Conservation (phyloP, 140 eudicot genomes). For the Cichorium intybus region DNA sequence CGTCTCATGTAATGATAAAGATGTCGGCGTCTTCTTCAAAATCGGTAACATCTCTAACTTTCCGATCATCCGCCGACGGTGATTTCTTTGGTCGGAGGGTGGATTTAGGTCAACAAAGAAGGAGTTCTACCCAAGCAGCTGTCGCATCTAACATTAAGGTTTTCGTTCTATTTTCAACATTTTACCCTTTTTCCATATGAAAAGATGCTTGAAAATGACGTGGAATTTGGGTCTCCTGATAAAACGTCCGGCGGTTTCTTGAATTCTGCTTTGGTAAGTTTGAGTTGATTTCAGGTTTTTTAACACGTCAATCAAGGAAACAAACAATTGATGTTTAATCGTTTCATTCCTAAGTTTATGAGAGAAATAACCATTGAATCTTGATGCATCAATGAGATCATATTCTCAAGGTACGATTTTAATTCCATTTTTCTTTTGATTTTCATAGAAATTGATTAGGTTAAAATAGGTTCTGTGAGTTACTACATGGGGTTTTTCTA, state of each 20-base stretch:
- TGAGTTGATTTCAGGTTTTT: not conserved
- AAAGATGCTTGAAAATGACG: constrained; percentile 83
- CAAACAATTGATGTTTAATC: not conserved
- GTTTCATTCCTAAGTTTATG: no score
- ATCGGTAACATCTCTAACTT: not conserved
- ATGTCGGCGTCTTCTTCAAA: constrained; percentile 18
- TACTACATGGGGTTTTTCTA: no score
- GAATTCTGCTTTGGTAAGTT: constrained; percentile 89
- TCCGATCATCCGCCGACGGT: constrained; percentile 17
- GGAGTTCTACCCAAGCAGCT: not conserved
- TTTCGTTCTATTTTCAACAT: not conserved
- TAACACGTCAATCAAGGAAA: not conserved
- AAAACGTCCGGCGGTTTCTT: constrained; percentile 92
- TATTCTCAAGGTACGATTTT: no score
- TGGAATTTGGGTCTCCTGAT: constrained; percentile 93
- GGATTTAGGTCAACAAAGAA: not conserved
- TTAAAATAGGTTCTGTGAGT: no score
- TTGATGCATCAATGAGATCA: no score
- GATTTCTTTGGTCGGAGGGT: constrained; percentile 38
- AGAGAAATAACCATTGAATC: no score
- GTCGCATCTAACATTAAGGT: constrained; percentile 30
- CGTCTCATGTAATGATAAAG: constrained; percentile 16
- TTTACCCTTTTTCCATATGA: constrained; percentile 48
- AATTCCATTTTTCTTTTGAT: no score
- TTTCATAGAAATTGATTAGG: no score